These are phyloP conservation scores for Pascua guehoae DNA, from an alignment of 1,284 basidiomycete species.

Conservation along the genomic window DNA sequence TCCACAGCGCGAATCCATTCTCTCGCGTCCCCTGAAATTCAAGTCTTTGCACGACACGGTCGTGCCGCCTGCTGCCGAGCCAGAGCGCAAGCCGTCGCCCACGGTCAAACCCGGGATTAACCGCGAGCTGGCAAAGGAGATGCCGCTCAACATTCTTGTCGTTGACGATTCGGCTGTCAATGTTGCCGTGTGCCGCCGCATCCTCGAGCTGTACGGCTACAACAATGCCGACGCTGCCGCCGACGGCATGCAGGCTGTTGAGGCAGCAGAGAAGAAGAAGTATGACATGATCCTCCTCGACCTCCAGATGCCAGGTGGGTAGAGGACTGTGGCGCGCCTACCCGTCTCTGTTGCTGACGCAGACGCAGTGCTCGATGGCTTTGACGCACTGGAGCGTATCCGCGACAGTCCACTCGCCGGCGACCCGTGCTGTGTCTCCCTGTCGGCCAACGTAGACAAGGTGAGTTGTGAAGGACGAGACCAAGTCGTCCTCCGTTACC, in stretches of 20 bases:
- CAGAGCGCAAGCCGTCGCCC: background rate
- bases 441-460: constrained; percentile 44
- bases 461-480: constrained; percentile 14
- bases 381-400: constrained; percentile 30
- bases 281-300: constrained; percentile 46
- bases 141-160: constrained; percentile 39
- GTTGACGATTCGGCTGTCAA: constrained; percentile 48
- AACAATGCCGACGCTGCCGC: constrained; percentile 28
- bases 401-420: constrained; percentile 29
- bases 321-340: background rate
- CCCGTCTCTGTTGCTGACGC: background rate
- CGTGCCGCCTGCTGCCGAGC: background rate
- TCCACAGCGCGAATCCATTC: constrained; percentile 29
- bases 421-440: constrained; percentile 37
- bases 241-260: constrained; percentile 40
- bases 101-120: constrained; percentile 7
- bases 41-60: constrained; percentile 31
- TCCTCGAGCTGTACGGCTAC: constrained; percentile 45
- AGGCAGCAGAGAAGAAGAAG: constrained; percentile 29
- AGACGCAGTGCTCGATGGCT: constrained; percentile 33
- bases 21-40: constrained; percentile 42
- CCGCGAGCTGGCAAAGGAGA: constrained; percentile 12
- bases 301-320: constrained; percentile 40
- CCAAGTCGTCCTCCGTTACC: background rate
- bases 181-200: constrained; percentile 34